Evolutionary conservation across 108 stramenopile species (phyloP).

Genomic region (Skeletonema menzelii): DNA sequence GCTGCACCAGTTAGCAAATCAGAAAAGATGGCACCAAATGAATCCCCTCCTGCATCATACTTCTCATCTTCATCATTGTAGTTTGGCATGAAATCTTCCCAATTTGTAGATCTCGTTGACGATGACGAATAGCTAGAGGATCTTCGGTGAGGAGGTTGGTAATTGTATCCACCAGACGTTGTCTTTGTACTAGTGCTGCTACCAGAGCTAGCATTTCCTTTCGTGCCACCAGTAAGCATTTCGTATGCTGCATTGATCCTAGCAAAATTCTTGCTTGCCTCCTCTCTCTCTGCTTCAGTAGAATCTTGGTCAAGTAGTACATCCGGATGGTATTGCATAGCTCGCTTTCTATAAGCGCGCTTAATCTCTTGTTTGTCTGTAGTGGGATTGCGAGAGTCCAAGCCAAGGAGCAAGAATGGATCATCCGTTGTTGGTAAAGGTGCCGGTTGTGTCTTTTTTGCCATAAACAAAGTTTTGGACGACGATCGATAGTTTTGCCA

Average conservation of each 20-base stretch:
- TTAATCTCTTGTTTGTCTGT: constrained; percentile 72
- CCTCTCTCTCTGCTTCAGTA: constrained; percentile 57
- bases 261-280: constrained; percentile 76
- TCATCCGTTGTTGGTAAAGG: constrained; percentile 44
- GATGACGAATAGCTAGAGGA: constrained; percentile 32
- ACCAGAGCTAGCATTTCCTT: constrained; percentile 6
- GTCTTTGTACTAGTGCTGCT: constrained; percentile 12
- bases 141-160: constrained; percentile 79
- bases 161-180: constrained; percentile 31
- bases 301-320: constrained; percentile 55
- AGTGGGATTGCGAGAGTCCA: constrained; percentile 45
- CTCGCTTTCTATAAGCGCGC: constrained; percentile 76
- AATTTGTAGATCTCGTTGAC: constrained; percentile 45
- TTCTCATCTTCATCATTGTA: constrained; percentile 59
- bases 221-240: constrained; percentile 53
- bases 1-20: constrained; percentile 69
- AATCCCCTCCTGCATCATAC: constrained; percentile 80
- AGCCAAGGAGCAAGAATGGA: constrained; percentile 52
- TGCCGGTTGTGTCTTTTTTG: constrained; percentile 33
- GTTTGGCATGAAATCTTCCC: constrained; percentile 85
- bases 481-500: not conserved
- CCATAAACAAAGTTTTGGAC: not conserved
- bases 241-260: constrained; percentile 84
- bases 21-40: constrained; percentile 75
- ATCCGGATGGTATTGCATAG: constrained; percentile 86